These are phyloP conservation scores for Sporothrix luriei DNA, from an alignment of 2,329 filamentous ascomycete species.

Conservation along the genomic window DNA sequence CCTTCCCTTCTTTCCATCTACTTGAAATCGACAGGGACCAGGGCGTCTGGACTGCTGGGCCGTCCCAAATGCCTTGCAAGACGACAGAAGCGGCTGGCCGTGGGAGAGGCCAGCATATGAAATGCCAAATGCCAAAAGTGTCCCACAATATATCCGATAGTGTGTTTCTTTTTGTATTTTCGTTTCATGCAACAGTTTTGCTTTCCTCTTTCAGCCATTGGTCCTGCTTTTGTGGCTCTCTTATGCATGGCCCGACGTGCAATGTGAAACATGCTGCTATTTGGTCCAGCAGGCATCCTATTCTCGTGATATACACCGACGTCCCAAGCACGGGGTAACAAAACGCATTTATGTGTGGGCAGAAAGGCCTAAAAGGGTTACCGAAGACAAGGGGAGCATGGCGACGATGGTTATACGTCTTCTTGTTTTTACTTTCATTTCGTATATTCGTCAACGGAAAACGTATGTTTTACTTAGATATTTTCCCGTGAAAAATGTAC, in stretches of 20 bases:
- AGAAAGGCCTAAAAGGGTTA: no score
- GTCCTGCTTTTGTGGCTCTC: neutral
- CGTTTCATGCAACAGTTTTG: neutral
- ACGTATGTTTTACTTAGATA: no score
- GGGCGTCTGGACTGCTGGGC: neutral
- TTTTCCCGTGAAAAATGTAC: neutral
- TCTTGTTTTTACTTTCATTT: no score
- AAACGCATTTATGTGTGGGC: neutral
- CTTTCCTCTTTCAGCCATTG: neutral
- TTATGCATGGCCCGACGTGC: neutral
- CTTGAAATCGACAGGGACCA: conserved; percentile 23
- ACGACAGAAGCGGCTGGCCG: neutral
- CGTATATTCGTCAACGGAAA: no score
- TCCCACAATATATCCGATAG: neutral
- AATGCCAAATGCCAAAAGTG: conserved; percentile 13
- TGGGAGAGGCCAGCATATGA: neutral
- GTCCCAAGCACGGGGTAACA: neutral
- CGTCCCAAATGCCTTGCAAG: conserved; percentile 18
- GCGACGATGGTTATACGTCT: no score
- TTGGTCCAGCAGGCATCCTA: neutral
- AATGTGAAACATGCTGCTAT: conserved; percentile 12
- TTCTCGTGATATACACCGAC: neutral
- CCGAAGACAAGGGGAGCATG: neutral
- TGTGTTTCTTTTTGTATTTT: neutral
- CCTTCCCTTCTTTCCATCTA: conserved; percentile 4